phyloP scores from a whole-genome alignment of 2,329 filamentous ascomycete species.

The Paramyrothecium sp. region DNA sequence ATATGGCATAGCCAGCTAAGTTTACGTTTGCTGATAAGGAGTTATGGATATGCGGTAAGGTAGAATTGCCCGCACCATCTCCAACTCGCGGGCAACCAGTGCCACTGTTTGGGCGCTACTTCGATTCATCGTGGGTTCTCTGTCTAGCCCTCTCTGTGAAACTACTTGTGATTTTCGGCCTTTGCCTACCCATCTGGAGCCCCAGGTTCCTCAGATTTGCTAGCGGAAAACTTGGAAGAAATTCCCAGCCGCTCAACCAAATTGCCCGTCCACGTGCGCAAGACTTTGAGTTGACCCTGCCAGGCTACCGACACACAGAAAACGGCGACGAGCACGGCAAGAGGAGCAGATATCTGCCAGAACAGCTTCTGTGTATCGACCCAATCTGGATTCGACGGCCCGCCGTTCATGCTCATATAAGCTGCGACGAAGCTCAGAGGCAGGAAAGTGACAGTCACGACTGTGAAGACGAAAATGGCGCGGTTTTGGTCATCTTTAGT shows the following conservation, averaged over 20 bases:
- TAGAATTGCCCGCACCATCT: too few species aligned
- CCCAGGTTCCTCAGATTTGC: neutral
- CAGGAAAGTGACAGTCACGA: slow-evolving; percentile 27
- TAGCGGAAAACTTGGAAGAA: neutral
- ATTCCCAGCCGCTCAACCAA: neutral
- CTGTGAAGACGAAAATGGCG: slow-evolving; percentile 27
- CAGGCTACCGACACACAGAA: slow-evolving; percentile 6
- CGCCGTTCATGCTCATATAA: slow-evolving; percentile 28
- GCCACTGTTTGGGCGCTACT: too few species aligned
- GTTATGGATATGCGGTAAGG: too few species aligned
- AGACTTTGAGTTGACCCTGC: neutral
- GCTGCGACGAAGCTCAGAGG: slow-evolving; percentile 27
- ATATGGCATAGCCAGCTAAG: too few species aligned
- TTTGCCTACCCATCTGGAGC: neutral
- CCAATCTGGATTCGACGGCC: slow-evolving; percentile 6
- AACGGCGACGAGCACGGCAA: slow-evolving; percentile 6
- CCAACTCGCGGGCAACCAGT: too few species aligned
- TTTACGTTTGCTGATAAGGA: too few species aligned
- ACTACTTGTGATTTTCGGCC: neutral
- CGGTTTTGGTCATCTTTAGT: slow-evolving; percentile 15
- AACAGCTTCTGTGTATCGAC: slow-evolving; percentile 8
- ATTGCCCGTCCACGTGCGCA: neutral
- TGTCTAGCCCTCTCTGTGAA: neutral
- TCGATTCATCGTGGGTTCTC: too few species aligned
- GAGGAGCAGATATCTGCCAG: slow-evolving; percentile 9